Evolutionary conservation across 352 stramenopile genomes (phyloP), one percentile per base, ranked within the genome.

Genomic region (Pythium folliculosum): DNA sequence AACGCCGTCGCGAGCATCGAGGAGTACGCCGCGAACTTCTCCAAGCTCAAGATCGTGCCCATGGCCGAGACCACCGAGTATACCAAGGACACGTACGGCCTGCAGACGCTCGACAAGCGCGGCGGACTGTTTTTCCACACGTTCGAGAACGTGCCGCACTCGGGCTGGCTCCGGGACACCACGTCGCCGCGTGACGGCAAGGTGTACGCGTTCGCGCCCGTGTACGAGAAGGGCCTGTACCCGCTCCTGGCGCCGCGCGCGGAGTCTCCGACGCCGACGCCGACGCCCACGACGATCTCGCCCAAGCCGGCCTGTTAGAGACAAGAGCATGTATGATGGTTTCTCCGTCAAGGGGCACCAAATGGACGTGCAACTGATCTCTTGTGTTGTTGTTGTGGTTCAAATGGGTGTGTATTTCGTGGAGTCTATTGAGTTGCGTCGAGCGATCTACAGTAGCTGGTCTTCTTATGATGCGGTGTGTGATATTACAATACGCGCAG

Each of bases 221-320:
- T 86, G 32, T 86, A 81, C 38, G 72, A 85, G 55, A 60, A 80
- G 25, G 32, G 76, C 59, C 57, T 87, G 32, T 81, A 79, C 56
- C 65, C 69, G 12, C 49, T 71, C 4, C 49, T 70, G 5, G 55
- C 40, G 53, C 27, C 37, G 37, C 37, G 27, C 62, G 50, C 45
- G 50, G 22, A 35, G 19, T 14, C 47, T 7, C 47, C 47, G 22
- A 35, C 14, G 47, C n/a, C 21, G 21, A 53, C 22, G 45, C n/a
- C 37, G 37, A 32, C 27, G 27, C 27, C 27, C 27, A 32, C 27
- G 27, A 32, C 27, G 27, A 32, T 32, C 27, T 43, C 37, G 37
- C 37, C 37, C 37, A 43, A 43, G 37, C 37, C 37, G 37, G 37
- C 37, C 37, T 43, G 37, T 17, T 43, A 43, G 14, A 43, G 10